Conservation (phyloP, 345 rosid genomes). For the Gossypium ekmanianum region DNA sequence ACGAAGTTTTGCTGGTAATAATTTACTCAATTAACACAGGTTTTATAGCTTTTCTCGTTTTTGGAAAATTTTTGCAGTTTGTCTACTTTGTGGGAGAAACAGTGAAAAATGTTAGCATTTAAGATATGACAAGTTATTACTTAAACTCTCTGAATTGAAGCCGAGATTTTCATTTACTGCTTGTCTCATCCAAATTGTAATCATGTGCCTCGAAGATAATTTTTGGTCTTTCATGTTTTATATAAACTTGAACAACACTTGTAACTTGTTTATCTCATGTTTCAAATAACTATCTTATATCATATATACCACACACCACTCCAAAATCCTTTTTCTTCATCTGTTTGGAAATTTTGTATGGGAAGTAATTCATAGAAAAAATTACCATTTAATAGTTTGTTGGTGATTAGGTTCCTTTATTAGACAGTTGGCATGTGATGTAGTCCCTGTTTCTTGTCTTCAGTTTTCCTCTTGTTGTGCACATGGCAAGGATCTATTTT, state of each 20-base stretch:
- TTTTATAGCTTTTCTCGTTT: background rate
- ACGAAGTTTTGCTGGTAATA: background rate
- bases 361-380: conserved; percentile 6
- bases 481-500: conserved; percentile 6
- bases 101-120: background rate
- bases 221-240: background rate
- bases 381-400: background rate
- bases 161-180: background rate
- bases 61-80: background rate
- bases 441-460: conserved; percentile 7
- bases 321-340: background rate
- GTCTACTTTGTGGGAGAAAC: background rate
- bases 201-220: background rate
- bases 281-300: background rate
- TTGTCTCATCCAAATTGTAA: background rate
- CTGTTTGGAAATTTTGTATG: background rate
- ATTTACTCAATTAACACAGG: background rate
- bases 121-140: background rate
- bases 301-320: background rate
- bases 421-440: conserved; percentile 10
- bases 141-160: background rate
- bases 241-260: background rate
- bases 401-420: background rate
- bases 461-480: background rate
- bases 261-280: conserved; percentile 1